phyloP scores from a whole-genome alignment of 305 asterid genomes.

The Plantago lanceolata region DNA sequence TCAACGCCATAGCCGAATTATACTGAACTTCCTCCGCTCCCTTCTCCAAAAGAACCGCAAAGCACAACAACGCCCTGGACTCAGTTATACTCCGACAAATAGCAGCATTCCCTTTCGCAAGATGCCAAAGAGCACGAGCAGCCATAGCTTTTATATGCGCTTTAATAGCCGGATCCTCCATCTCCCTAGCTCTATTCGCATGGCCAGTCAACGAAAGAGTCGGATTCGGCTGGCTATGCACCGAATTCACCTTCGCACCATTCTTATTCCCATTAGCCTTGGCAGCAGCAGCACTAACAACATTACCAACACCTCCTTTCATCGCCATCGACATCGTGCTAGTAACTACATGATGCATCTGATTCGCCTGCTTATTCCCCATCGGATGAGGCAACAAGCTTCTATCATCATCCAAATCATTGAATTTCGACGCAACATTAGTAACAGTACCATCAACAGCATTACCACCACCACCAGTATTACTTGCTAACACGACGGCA shows the following conservation, averaged over 20 bases:
- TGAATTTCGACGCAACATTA: background rate
- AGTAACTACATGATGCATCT: conserved; percentile 44
- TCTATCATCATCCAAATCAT: conserved; percentile 31
- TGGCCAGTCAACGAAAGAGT: conserved; percentile 31
- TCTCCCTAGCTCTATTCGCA: conserved; percentile 44
- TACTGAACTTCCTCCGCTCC: conserved; percentile 48
- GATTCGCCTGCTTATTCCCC: conserved; percentile 37
- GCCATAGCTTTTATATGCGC: conserved; percentile 62
- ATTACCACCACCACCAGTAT: conserved; percentile 5
- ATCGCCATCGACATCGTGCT: conserved; percentile 47
- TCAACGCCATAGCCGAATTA: conserved; percentile 58
- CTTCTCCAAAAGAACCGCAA: conserved; percentile 52
- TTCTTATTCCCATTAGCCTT: conserved; percentile 43
- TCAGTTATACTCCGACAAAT: conserved; percentile 64
- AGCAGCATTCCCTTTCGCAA: conserved; percentile 41
- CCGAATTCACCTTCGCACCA: conserved; percentile 53
- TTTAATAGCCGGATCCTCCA: conserved; percentile 52
- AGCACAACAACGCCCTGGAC: conserved; percentile 51
- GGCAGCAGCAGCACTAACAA: background rate
- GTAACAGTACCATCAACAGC: background rate
- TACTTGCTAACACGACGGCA: conserved; percentile 38
- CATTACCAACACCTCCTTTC: background rate
- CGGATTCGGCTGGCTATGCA: conserved; percentile 24
- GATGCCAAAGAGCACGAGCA: conserved; percentile 59
- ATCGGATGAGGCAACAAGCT: conserved; percentile 34